Percentiles rank a stretch among this genome's conserved stretches.
Conservation (phyloP, 345 rosid genomes). For the Tarenaya hassleriana region DNA sequence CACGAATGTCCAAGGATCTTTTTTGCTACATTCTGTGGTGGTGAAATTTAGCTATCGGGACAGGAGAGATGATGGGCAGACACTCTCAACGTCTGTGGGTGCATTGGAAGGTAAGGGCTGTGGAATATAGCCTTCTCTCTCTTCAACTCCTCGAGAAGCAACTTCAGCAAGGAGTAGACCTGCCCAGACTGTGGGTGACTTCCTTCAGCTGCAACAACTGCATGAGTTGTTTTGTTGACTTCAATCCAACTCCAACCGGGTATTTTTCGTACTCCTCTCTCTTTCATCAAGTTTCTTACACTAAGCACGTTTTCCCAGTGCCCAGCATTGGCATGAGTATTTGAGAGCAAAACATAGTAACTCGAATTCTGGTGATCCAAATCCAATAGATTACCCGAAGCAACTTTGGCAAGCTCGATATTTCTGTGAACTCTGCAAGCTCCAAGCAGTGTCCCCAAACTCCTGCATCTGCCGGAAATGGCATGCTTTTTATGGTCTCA, state of each 20-base stretch:
- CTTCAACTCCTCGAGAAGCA: constrained; percentile 51
- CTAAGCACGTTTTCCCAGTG: constrained; percentile 51
- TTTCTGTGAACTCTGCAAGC: constrained; percentile 68
- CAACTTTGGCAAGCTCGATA: constrained; percentile 66
- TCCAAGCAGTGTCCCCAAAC: constrained; percentile 89
- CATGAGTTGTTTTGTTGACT: constrained; percentile 41
- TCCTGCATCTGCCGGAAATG: constrained; percentile 68
- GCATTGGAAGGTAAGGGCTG: constrained; percentile 34
- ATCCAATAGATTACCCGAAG: constrained; percentile 53
- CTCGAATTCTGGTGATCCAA: constrained; percentile 77
- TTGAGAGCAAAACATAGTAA: constrained; percentile 60
- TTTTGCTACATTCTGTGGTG: not conserved
- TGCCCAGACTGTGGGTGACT: constrained; percentile 43
- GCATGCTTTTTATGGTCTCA: constrained; percentile 51
- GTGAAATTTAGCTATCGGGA: not conserved
- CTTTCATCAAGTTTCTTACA: constrained; percentile 63
- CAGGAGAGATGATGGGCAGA: not conserved
- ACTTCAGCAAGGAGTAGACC: constrained; percentile 37
- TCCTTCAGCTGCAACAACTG: constrained; percentile 57
- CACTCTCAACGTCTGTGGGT: constrained; percentile 19
- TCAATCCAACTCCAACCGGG: constrained; percentile 81
- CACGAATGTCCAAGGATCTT: no score
- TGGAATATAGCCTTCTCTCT: constrained; percentile 58
- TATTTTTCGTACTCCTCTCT: constrained; percentile 61
- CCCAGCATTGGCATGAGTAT: constrained; percentile 70